Conservation (phyloP, 768 basidiomycete genomes). For the Vishniacozyma victoriae region DNA sequence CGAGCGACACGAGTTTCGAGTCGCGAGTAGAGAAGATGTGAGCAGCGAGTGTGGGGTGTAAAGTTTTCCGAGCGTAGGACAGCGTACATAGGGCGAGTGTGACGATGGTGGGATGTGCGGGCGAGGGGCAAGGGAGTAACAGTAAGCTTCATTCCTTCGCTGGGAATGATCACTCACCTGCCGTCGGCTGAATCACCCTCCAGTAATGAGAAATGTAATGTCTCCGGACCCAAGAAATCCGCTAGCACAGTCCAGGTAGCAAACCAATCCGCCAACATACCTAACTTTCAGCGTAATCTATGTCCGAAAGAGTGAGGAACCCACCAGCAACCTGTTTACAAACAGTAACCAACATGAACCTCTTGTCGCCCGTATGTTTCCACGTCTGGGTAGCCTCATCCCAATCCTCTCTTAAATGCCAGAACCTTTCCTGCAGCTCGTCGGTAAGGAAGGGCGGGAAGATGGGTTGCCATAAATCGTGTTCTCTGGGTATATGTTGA, state of each 20-base stretch:
- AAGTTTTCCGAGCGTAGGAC: no score
- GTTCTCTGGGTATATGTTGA: constrained; percentile 25
- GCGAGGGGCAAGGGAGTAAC: no score
- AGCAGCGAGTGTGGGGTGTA: not conserved
- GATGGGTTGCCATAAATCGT: constrained; percentile 30
- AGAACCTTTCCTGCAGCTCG: constrained; percentile 22
- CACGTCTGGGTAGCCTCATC: constrained; percentile 21
- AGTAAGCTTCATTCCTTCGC: no score
- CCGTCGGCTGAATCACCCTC: constrained; percentile 40
- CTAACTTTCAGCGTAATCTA: constrained; percentile 1
- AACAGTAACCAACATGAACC: constrained; percentile 31
- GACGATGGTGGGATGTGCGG: no score
- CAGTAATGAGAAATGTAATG: constrained; percentile 26
- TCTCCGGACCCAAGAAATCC: constrained; percentile 36
- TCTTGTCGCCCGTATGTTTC: constrained; percentile 15
- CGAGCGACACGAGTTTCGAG: no score
- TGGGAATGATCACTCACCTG: no score
- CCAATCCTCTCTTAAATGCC: constrained; percentile 25
- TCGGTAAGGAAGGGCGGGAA: constrained; percentile 32
- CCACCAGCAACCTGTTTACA: constrained; percentile 40
- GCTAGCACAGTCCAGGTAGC: constrained; percentile 39
- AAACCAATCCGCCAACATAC: constrained; percentile 41
- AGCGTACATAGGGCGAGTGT: no score
- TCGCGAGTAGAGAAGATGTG: not conserved
- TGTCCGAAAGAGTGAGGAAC: not conserved